Evolutionary conservation across 2,329 filamentous ascomycete species (phyloP), one percentile per base, ranked within the genome.

Genomic region (Pseudonectria foliicola): DNA sequence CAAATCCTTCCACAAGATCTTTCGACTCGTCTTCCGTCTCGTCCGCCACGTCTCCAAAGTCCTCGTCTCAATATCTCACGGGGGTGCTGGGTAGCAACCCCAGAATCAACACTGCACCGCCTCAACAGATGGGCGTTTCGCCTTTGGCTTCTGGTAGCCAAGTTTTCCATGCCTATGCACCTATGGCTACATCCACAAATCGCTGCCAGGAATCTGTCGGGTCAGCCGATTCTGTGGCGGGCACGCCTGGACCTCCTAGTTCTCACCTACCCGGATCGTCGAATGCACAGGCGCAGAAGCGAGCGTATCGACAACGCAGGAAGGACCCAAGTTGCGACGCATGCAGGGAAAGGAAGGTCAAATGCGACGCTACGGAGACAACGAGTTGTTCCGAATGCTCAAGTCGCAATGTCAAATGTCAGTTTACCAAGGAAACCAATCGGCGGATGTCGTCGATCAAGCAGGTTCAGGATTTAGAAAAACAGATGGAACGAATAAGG

Each of bases 371-470:
- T 23, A 96, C 92, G 12, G 92, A 96, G 58, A 95, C 86, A 13
- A 82, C 85, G 10, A 95, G 90, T 62, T 98, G 92, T 60, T 95
- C 92, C 2, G 92, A 98, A 63, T 98, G 92, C 64, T 92, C 87
- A 4, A 95, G 89, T 59, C 82, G 92, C 46, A 93, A 90, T 56
- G 90, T 96, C 46, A 94, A 93, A 60, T 98, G 92, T 57, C 90
- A 96, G 56, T 98, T 98, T 58, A 98, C 92, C 32, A 98, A 98
- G 64, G 92, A 98, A 63, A 98, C 92, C 10, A 98, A 98, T 59
- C 77, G 92, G 39, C 80, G 92, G 43, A 98, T 98, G 92, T 96
- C 92, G 13, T 96, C 90, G 2, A 96, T 96, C 65, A 98, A 96
- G 75, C 92, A 95, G 68, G 85, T 96, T 10, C 92, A 96, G 62